These are phyloP conservation scores for Emergomyces africanus DNA, from an alignment of 2,329 filamentous ascomycete genomes.

Conservation along the genomic window DNA sequence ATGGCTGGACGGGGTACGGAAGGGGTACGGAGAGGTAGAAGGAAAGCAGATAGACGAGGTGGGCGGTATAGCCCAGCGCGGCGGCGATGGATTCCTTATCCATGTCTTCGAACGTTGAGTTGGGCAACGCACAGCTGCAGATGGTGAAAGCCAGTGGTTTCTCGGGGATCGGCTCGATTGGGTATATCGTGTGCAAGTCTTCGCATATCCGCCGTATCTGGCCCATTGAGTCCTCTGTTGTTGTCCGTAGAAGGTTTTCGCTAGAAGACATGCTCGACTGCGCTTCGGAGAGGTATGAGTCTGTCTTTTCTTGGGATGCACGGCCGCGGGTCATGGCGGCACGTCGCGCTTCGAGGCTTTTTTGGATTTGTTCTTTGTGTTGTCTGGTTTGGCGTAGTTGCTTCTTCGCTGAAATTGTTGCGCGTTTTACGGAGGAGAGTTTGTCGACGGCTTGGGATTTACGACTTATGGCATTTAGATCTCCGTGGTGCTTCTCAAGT, in stretches of 20 bases:
- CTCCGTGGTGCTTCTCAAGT: constrained; percentile 25
- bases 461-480: constrained; percentile 19
- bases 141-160: constrained; percentile 72
- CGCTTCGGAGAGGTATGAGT: constrained; percentile 50
- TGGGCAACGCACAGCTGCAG: constrained; percentile 63
- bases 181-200: constrained; percentile 66
- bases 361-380: constrained; percentile 53
- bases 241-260: constrained; percentile 42
- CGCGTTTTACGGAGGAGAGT: constrained; percentile 31
- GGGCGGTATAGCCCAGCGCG: constrained; percentile 66
- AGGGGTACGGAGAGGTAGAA: constrained; percentile 69
- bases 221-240: constrained; percentile 56
- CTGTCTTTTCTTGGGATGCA: constrained; percentile 44
- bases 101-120: constrained; percentile 60
- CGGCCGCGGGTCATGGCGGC: constrained; percentile 55
- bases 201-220: constrained; percentile 81
- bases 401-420: constrained; percentile 52
- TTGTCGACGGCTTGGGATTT: constrained; percentile 29
- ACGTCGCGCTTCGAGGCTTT: constrained; percentile 52
- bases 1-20: constrained; percentile 63
- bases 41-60: constrained; percentile 62
- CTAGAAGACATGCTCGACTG: constrained; percentile 46
- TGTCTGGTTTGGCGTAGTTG: constrained; percentile 49
- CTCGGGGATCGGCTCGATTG: constrained; percentile 55
- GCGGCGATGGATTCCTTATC: constrained; percentile 60